Evolutionary conservation across 495 filamentous ascomycete species (phyloP).

Genomic region (Penicillium argentinense): DNA sequence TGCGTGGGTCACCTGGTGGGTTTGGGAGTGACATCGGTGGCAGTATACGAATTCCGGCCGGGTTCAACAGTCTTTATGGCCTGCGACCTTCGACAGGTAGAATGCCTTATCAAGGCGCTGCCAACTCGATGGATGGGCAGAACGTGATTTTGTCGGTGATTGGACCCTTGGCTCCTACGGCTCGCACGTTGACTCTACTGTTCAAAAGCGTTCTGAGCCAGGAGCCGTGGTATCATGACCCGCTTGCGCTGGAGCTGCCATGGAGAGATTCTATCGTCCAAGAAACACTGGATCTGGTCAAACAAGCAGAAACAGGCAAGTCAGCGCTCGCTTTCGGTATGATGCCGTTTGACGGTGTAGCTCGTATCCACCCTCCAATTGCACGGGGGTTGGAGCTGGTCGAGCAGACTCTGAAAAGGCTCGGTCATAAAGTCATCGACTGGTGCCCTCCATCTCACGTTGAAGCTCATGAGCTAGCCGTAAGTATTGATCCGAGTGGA

Average conservation of each 20-base stretch:
- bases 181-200: constrained; percentile 50
- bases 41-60: constrained; percentile 64
- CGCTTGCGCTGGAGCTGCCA: constrained; percentile 58
- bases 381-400: constrained; percentile 53
- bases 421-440: constrained; percentile 58
- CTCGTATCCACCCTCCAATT: constrained; percentile 54
- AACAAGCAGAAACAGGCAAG: constrained; percentile 22
- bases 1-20: constrained; percentile 55
- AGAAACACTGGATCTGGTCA: constrained; percentile 42
- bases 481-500: no score
- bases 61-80: constrained; percentile 63
- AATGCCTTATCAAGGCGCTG: constrained; percentile 44
- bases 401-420: constrained; percentile 45
- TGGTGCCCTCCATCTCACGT: constrained; percentile 59
- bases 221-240: constrained; percentile 66
- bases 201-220: constrained; percentile 54
- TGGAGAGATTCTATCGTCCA: constrained; percentile 58
- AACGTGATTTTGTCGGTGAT: constrained; percentile 56
- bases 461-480: constrained; percentile 27
- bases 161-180: constrained; percentile 54
- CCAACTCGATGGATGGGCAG: constrained; percentile 60
- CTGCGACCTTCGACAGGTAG: constrained; percentile 46
- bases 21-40: constrained; percentile 75
- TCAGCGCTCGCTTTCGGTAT: constrained; percentile 53
- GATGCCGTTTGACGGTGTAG: constrained; percentile 49